A percentile compares a stretch with the other conserved stretches of the same genome.
Conservation (phyloP, 208 protist species). For the Acanthamoeba healyi region DNA sequence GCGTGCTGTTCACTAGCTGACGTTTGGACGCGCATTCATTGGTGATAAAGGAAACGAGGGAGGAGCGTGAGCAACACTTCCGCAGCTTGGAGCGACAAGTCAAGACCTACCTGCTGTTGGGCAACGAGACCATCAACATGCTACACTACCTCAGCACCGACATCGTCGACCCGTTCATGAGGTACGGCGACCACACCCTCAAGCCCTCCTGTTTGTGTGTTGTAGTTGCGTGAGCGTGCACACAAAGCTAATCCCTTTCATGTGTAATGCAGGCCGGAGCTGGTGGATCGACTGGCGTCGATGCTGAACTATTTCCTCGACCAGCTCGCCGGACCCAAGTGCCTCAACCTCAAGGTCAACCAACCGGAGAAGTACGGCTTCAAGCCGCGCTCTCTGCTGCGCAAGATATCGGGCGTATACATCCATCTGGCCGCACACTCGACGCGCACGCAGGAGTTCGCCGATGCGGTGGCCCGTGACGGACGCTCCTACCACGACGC, state of each 20-base stretch:
- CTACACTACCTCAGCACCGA: conserved; percentile 76
- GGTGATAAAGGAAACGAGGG: neutral
- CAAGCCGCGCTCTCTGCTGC: conserved; percentile 80
- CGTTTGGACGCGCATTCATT: neutral
- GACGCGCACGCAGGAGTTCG: conserved; percentile 52
- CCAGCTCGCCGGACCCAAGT: conserved; percentile 85
- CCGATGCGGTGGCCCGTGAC: conserved; percentile 81
- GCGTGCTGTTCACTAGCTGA: neutral
- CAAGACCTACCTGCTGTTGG: conserved; percentile 72
- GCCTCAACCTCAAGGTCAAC: conserved; percentile 80
- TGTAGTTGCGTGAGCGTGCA: neutral
- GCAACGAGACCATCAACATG: conserved; percentile 81
- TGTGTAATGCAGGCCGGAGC: conserved; percentile 25
- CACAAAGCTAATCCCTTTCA: too few relatives aligned
- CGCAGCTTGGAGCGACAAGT: conserved; percentile 56
- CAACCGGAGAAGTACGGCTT: conserved; percentile 82
- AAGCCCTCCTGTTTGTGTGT: neutral
- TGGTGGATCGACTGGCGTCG: conserved; percentile 85
- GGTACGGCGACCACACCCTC: neutral
- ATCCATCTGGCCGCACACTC: conserved; percentile 69
- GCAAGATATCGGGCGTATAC: conserved; percentile 77
- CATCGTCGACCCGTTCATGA: conserved; percentile 70
- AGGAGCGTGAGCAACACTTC: conserved; percentile 70
- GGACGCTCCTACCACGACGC: conserved; percentile 81
- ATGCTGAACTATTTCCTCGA: conserved; percentile 88